Conservation (phyloP, 768 basidiomycete species). For the Bullera alba region DNA sequence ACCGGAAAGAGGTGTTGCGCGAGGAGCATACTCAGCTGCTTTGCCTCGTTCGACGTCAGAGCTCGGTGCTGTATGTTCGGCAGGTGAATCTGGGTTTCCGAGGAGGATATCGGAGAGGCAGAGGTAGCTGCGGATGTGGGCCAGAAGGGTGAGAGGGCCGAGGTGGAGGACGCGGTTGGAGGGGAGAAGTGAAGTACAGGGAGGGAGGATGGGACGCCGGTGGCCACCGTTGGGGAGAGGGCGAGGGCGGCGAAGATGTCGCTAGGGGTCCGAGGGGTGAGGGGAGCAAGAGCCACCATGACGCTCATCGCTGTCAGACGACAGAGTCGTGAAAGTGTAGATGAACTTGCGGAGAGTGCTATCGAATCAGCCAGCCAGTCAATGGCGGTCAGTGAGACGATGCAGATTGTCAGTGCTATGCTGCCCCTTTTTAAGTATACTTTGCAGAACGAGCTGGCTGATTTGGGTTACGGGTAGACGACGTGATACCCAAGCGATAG, state of each 20-base stretch:
- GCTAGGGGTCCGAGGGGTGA: neutral
- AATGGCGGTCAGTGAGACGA: too few species aligned
- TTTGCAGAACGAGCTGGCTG: too few species aligned
- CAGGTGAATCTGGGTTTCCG: neutral
- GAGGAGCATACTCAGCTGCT: constrained; percentile 17
- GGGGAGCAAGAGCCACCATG: too few species aligned
- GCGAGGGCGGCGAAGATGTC: neutral
- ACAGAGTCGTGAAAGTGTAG: too few species aligned
- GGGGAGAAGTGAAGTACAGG: neutral
- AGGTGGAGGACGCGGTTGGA: neutral
- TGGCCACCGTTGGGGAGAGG: neutral
- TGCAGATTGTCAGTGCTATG: too few species aligned
- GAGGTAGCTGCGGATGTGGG: neutral
- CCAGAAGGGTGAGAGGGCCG: neutral
- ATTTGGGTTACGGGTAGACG: too few species aligned
- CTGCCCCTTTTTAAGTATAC: too few species aligned
- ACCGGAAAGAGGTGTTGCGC: constrained; percentile 19
- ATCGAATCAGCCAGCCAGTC: too few species aligned
- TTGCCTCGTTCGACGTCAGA: constrained; percentile 20
- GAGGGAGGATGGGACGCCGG: neutral
- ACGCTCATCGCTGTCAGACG: too few species aligned
- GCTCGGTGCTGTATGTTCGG: too few species aligned
- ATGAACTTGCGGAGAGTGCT: too few species aligned
- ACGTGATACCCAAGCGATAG: too few species aligned
- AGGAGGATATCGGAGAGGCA: neutral